These are phyloP conservation scores for Adansonia madagascariensis DNA, from an alignment of 441 rosid genomes.

Conservation along the genomic window DNA sequence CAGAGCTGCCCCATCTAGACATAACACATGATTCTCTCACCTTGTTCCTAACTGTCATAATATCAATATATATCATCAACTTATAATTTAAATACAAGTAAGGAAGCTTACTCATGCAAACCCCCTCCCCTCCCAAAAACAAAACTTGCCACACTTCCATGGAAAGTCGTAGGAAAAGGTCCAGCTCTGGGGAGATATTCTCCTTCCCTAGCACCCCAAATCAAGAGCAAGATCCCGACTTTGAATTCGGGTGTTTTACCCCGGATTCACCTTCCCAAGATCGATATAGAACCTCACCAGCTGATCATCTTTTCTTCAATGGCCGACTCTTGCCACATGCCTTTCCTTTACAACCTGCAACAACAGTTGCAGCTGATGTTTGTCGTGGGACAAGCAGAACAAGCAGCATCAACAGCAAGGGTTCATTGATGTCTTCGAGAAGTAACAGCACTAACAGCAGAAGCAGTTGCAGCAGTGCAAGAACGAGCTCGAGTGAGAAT, in stretches of 20 bases:
- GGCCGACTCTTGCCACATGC: slow-evolving; percentile 78
- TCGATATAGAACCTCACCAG: slow-evolving; percentile 63
- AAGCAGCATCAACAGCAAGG: slow-evolving; percentile 59
- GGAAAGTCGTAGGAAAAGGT: slow-evolving; percentile 21
- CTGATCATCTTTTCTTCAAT: slow-evolving; percentile 79
- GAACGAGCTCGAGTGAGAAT: slow-evolving; percentile 53
- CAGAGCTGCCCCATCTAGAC: slow-evolving; percentile 17
- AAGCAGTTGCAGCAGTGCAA: slow-evolving; percentile 58
- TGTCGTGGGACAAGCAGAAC: slow-evolving; percentile 44
- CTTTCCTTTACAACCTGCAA: slow-evolving; percentile 49
- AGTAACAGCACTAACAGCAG: slow-evolving; percentile 74
- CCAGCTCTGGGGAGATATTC: slow-evolving; percentile 41
- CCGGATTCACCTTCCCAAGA: slow-evolving; percentile 58
- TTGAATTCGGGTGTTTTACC: slow-evolving; percentile 68
- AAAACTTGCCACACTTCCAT: slow-evolving; percentile 10
- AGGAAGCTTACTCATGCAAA: slow-evolving; percentile 10
- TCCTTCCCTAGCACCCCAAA: slow-evolving; percentile 52
- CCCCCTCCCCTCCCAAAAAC: neutral
- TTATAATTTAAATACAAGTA: slow-evolving; percentile 1
- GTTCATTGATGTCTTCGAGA: slow-evolving; percentile 58
- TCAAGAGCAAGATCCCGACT: slow-evolving; percentile 48
- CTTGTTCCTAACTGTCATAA: slow-evolving; percentile 20
- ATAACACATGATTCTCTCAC: slow-evolving; percentile 22
- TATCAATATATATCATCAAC: slow-evolving; percentile 1
- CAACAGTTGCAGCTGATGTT: neutral